Conservation (phyloP, 1,139 yeast species). For the Scheffersomyces illinoinensis region DNA sequence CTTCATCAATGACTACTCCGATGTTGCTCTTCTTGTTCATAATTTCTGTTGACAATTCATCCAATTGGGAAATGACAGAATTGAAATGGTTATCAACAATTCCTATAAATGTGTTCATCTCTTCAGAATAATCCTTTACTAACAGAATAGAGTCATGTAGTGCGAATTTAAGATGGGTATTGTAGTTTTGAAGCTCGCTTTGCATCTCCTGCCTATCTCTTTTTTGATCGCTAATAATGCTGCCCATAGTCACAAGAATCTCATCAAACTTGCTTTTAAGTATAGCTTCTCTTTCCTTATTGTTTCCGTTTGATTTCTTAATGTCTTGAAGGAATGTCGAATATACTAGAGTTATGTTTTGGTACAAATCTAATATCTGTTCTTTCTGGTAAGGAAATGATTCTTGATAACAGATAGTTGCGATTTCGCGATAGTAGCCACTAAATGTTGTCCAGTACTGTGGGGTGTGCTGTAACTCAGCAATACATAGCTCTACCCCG, state of each 20-base stretch:
- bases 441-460: slow-evolving; percentile 66
- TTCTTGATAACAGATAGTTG: slow-evolving; percentile 50
- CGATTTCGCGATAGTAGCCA: slow-evolving; percentile 54
- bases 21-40: not conserved
- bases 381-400: slow-evolving; percentile 54
- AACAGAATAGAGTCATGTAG: slow-evolving; percentile 5
- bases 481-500: slow-evolving; percentile 36
- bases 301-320: slow-evolving; percentile 10
- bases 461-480: slow-evolving; percentile 40
- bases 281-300: slow-evolving; percentile 9
- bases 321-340: slow-evolving; percentile 20
- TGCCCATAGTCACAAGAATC: slow-evolving; percentile 9
- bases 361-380: slow-evolving; percentile 45
- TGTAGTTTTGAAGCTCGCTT: slow-evolving; percentile 9
- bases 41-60: not conserved
- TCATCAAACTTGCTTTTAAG: slow-evolving; percentile 3
- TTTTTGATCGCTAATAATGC: slow-evolving; percentile 3
- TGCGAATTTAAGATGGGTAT: slow-evolving; percentile 9
- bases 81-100: not conserved
- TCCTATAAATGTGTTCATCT: not conserved
- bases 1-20: not conserved
- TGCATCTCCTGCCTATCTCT: slow-evolving; percentile 5
- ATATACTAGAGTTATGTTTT: slow-evolving; percentile 45
- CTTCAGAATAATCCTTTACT: not conserved
- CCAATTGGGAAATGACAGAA: not conserved